Percentiles rank a stretch among this genome's conserved stretches.
These are phyloP conservation scores for Dalbergia cochinchinensis DNA, from an alignment of 306 rosid species.

Conservation along the genomic window DNA sequence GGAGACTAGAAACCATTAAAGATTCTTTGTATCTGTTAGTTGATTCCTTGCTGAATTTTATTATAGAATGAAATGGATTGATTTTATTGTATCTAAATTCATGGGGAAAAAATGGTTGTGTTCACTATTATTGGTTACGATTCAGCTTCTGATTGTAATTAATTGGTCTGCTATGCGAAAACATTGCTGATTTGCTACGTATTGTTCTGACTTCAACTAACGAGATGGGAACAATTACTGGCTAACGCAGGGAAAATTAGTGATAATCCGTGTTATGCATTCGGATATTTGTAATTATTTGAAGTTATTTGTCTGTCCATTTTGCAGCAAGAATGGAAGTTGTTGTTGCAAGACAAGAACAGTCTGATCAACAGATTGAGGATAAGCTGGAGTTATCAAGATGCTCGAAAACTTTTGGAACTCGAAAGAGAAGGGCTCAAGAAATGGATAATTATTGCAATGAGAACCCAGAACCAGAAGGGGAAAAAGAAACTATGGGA, in stretches of 20 bases:
- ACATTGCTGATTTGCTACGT: neutral
- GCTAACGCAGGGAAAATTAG: neutral
- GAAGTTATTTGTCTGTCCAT: conserved; percentile 2
- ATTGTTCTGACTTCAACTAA: neutral
- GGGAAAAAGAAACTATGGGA: conserved; percentile 32
- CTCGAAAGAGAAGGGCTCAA: conserved; percentile 42
- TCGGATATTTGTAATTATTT: conserved; percentile 26
- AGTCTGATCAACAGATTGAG: conserved; percentile 25
- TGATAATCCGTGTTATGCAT: conserved; percentile 10
- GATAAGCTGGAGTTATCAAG: conserved; percentile 33
- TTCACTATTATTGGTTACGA: neutral
- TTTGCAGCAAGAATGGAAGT: conserved; percentile 63
- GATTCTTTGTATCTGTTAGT: neutral
- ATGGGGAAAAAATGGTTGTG: neutral
- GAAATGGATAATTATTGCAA: conserved; percentile 27
- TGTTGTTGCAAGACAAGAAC: conserved; percentile 40
- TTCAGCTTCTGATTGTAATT: neutral
- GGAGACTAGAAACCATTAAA: neutral
- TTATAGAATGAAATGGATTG: neutral
- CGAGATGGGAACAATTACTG: neutral
- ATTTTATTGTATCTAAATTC: neutral
- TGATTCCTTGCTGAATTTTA: neutral
- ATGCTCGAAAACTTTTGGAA: conserved; percentile 35
- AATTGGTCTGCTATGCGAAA: neutral
- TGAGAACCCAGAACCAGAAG: conserved; percentile 19